Evolutionary conservation across 306 rosid species (phyloP), one percentile per base, ranked within the genome.

Genomic region (Cucurbita moschata): DNA sequence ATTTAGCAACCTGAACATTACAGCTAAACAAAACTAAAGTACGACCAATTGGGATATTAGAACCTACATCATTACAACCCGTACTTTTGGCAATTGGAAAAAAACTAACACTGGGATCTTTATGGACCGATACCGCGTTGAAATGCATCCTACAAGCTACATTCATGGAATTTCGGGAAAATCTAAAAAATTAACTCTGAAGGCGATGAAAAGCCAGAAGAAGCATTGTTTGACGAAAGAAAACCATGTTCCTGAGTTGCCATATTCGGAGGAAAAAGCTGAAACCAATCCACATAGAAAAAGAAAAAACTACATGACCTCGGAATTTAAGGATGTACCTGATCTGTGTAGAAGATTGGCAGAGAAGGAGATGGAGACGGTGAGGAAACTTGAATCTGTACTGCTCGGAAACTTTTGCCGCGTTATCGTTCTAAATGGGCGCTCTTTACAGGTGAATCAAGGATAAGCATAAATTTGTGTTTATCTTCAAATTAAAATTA

Each of bases 1-100:
- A 71, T 67, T 83, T 81, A 67, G 73, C 53, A 77, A 76, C 77
- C 38, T 51, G 81, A 12, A 73, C 80, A 72, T 72, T 67, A 23
- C 53, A 6, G 4, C 30, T 72, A 14, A 84, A 77, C 16, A 76
- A 55, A 58, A 76, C 75, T 51, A 81, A 71, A 74, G 52, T 75
- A 26, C 50, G 74, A 53, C 69, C 44, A 47, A 78, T 26, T 59
- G 8, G 76, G 64, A 61, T 43, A 43, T 77, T 77, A 35, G 58
- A 74, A 51, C 59, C 68, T 57, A 37, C 51, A 54, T 30, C 38
- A 69, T 14, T 7, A 35, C 52, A 19, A 6, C 14, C 26, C 59
- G 21, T 52, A n/a, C 51, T 69, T 57, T 37, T 53, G 57, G 78
- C 65, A 47, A 52, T n/a, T 50, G 67, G 37, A 30, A 56, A 72